Percentiles rank a stretch among this genome's conserved stretches.
Evolutionary conservation across 176 grass and related monocot genomes (phyloP).

Genomic region (Urochloa ruziziensis): DNA sequence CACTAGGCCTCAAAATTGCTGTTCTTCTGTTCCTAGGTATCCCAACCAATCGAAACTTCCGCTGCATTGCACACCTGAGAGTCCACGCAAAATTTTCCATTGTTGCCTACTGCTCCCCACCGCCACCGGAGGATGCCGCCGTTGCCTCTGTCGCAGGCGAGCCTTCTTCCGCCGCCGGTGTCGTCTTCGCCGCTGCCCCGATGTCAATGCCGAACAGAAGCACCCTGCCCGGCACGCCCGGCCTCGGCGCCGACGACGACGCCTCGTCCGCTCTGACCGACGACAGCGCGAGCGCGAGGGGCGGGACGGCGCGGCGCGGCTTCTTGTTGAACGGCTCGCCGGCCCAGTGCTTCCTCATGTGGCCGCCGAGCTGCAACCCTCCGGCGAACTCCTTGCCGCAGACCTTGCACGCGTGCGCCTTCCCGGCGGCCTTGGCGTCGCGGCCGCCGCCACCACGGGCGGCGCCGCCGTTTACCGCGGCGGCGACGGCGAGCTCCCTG

Average conservation of each 20-base stretch:
- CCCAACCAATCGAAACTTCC: no score
- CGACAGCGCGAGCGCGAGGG: not conserved
- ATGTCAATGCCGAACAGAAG: slow-evolving; percentile 31
- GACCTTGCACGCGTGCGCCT: not conserved
- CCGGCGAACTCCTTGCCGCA: not conserved
- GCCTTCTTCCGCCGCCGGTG: not conserved
- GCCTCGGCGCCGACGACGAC: not conserved
- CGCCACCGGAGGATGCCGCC: not conserved
- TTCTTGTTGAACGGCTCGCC: slow-evolving; percentile 25
- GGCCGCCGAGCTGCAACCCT: slow-evolving; percentile 38
- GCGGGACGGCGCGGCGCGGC: not conserved
- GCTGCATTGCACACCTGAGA: no score
- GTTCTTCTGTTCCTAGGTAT: not conserved
- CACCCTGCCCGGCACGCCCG: not conserved
- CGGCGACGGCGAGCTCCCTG: not conserved
- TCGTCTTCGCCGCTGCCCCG: not conserved
- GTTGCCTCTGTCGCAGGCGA: not conserved
- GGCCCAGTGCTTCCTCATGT: slow-evolving; percentile 35
- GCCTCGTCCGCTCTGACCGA: not conserved
- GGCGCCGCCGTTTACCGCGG: not conserved
- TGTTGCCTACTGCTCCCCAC: not conserved
- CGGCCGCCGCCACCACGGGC: not conserved
- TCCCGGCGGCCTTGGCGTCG: not conserved
- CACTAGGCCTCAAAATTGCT: not conserved
- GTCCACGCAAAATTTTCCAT: not conserved